phyloP scores from a whole-genome alignment of 2,329 filamentous ascomycete species.

The Epichloe typhina region DNA sequence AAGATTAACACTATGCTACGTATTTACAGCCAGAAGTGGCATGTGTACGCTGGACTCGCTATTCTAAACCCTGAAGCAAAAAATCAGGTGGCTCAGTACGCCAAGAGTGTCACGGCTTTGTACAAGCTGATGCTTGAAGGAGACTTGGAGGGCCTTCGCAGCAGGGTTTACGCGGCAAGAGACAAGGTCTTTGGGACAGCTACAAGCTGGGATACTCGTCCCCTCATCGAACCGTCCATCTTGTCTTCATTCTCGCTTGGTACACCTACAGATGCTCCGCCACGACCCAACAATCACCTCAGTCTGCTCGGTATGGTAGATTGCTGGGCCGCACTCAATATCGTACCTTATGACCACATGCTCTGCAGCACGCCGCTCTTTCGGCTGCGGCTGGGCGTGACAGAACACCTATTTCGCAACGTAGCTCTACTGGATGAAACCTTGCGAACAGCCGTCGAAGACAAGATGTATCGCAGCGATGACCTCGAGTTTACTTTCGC shows the following conservation, averaged over 20 bases:
- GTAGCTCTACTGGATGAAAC: conserved; percentile 68
- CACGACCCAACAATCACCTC: conserved; percentile 81
- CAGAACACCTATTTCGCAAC: conserved; percentile 87
- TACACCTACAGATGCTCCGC: conserved; percentile 42
- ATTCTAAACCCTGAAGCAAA: conserved; percentile 89
- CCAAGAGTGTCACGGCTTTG: conserved; percentile 78
- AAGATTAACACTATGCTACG: conserved; percentile 97
- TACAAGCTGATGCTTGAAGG: conserved; percentile 96
- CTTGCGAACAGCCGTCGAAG: conserved; percentile 73
- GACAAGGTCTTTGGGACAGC: conserved; percentile 68
- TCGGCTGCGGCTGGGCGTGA: conserved; percentile 92
- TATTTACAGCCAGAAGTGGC: conserved; percentile 98
- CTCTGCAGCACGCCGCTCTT: conserved; percentile 97
- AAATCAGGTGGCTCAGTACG: conserved; percentile 89
- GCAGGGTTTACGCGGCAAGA: conserved; percentile 49
- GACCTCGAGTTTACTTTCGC: conserved; percentile 98
- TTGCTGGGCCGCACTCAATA: conserved; percentile 89
- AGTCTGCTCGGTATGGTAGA: conserved; percentile 93
- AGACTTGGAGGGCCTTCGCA: conserved; percentile 58
- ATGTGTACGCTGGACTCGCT: conserved; percentile 93
- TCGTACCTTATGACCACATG: conserved; percentile 98
- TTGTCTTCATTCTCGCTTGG: conserved; percentile 83
- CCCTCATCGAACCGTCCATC: conserved; percentile 68
- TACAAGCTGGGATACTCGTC: conserved; percentile 44
- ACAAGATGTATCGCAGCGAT: conserved; percentile 85